phyloP scores from a whole-genome alignment of 2,329 filamentous ascomycete species.

The Hypocrella siamensis region DNA sequence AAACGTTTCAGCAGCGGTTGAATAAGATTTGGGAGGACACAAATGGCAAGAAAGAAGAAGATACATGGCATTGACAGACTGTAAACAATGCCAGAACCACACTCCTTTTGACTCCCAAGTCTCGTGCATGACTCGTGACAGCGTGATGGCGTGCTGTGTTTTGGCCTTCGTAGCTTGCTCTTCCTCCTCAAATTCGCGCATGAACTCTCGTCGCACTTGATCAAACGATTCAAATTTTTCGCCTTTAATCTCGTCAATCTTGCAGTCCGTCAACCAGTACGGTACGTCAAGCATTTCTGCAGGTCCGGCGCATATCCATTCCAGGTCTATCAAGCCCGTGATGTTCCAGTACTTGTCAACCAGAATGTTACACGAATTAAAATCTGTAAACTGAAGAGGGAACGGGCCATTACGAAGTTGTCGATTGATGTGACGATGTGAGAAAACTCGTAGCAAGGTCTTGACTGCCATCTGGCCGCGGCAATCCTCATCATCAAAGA shows the following conservation, averaged over 20 bases:
- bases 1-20: conserved; percentile 2
- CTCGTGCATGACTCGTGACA: not conserved
- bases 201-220: not conserved
- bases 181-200: not conserved
- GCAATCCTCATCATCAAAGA: conserved; percentile 10
- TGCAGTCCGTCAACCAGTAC: not conserved
- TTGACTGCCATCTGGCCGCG: conserved; percentile 12
- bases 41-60: conserved; percentile 4
- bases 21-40: conserved; percentile 2
- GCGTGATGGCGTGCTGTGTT: not conserved
- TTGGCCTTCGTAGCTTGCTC: not conserved
- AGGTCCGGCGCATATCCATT: conserved; percentile 1
- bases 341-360: not conserved
- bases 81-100: not conserved
- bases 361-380: conserved; percentile 16
- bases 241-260: not conserved
- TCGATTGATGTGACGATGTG: conserved; percentile 10
- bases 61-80: conserved; percentile 4
- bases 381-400: conserved; percentile 14
- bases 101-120: not conserved
- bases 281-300: not conserved
- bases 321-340: not conserved
- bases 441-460: conserved; percentile 8
- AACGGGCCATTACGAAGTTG: conserved; percentile 11
- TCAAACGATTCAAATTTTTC: not conserved